These are phyloP conservation scores for Xylaria scruposa DNA, from an alignment of 495 filamentous ascomycete genomes.

Conservation along the genomic window DNA sequence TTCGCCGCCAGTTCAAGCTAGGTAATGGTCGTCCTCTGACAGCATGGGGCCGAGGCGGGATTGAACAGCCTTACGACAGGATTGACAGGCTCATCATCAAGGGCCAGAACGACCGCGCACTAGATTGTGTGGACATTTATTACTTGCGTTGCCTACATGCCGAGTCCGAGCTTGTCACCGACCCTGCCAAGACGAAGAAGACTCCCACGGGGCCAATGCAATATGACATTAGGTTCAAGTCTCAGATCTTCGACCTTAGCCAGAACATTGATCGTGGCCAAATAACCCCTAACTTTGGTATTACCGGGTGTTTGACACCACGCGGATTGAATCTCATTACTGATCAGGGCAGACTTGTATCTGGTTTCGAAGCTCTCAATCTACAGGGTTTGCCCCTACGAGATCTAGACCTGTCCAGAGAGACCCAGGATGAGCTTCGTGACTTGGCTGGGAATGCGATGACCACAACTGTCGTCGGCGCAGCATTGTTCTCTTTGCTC, in stretches of 20 bases:
- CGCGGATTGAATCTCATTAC: slow-evolving; percentile 68
- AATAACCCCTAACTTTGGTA: slow-evolving; percentile 52
- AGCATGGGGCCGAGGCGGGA: slow-evolving; percentile 59
- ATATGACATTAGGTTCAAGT: slow-evolving; percentile 70
- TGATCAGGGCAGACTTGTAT: slow-evolving; percentile 65
- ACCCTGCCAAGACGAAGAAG: neutral
- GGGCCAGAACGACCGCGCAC: slow-evolving; percentile 59
- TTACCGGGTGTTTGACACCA: slow-evolving; percentile 76
- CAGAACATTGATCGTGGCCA: slow-evolving; percentile 73
- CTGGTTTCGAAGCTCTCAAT: slow-evolving; percentile 68
- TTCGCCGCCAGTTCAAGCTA: slow-evolving; percentile 52
- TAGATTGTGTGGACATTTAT: slow-evolving; percentile 72
- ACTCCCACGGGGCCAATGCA: neutral
- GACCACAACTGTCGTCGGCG: slow-evolving; percentile 75
- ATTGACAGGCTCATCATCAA: slow-evolving; percentile 44
- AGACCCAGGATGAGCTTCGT: slow-evolving; percentile 68
- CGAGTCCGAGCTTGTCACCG: slow-evolving; percentile 33
- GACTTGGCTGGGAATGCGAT: slow-evolving; percentile 88
- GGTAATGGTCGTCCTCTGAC: slow-evolving; percentile 63
- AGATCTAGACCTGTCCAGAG: slow-evolving; percentile 65
- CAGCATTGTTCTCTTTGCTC: slow-evolving; percentile 58
- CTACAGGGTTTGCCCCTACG: slow-evolving; percentile 77
- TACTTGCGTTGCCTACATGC: slow-evolving; percentile 51
- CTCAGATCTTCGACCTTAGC: slow-evolving; percentile 68
- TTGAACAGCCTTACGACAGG: slow-evolving; percentile 62